These are phyloP conservation scores for Kodamaea sp. DNA, from an alignment of 1,139 yeast genomes.

Conservation along the genomic window DNA sequence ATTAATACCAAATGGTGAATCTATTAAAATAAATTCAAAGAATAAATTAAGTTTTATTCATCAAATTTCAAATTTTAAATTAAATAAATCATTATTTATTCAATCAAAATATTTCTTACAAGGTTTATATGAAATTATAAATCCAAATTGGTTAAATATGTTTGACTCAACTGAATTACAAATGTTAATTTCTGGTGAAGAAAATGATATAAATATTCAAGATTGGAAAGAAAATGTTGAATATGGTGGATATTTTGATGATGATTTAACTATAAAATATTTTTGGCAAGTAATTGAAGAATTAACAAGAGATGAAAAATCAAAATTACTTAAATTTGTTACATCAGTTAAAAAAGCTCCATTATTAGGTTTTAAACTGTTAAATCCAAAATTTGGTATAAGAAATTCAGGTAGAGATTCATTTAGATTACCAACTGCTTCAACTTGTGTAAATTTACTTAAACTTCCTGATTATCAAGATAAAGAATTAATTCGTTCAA, in stretches of 20 bases:
- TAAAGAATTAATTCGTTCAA: conserved; percentile 53
- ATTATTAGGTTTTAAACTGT: conserved; percentile 71
- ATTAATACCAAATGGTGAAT: conserved; percentile 55
- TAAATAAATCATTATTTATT: conserved; percentile 56
- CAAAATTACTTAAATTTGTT: conserved; percentile 73
- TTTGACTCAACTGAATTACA: conserved; percentile 83
- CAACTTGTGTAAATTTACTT: conserved; percentile 86
- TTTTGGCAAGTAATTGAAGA: conserved; percentile 80
- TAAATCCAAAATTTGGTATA: conserved; percentile 79
- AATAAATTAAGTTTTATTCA: conserved; percentile 76
- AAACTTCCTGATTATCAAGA: conserved; percentile 79
- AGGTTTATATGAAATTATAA: conserved; percentile 68
- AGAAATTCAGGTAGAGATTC: conserved; percentile 59
- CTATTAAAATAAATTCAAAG: conserved; percentile 50
- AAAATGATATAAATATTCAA: conserved; percentile 58
- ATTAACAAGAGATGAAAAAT: conserved; percentile 56
- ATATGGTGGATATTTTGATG: conserved; percentile 63
- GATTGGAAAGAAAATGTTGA: conserved; percentile 65
- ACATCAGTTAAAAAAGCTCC: conserved; percentile 94
- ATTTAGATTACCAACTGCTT: conserved; percentile 76
- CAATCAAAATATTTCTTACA: conserved; percentile 65
- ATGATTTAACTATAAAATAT: conserved; percentile 52
- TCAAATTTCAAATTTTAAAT: conserved; percentile 72
- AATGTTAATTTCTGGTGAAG: conserved; percentile 80
- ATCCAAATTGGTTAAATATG: conserved; percentile 75